Evolutionary conservation across 2,329 filamentous ascomycete species (phyloP).

Genomic region (Aspergillus sp.): DNA sequence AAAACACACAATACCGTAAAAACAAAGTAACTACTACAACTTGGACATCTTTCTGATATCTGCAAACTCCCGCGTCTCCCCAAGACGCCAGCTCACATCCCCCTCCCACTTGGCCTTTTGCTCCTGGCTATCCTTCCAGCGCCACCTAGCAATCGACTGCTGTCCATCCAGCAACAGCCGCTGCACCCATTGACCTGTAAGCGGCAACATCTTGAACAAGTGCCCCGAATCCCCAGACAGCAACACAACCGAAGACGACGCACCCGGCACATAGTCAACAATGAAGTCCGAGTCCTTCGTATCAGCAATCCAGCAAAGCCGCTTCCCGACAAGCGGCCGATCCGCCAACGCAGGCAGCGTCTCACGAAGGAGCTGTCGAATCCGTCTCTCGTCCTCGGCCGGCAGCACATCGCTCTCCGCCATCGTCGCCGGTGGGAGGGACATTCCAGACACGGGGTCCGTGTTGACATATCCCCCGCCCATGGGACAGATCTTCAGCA

Average conservation of each 20-base stretch:
- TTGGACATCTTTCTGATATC: constrained; percentile 14
- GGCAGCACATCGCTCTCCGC: constrained; percentile 43
- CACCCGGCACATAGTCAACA: constrained; percentile 50
- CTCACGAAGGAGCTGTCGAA: constrained; percentile 45
- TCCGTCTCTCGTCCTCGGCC: constrained; percentile 43
- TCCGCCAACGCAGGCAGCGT: constrained; percentile 47
- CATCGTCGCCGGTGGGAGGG: constrained; percentile 34
- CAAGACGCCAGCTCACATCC: constrained; percentile 43
- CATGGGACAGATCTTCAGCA: constrained; percentile 54
- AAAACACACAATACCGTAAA: too few species aligned
- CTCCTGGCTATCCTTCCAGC: constrained; percentile 40
- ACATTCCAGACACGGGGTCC: constrained; percentile 35
- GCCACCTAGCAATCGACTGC: constrained; percentile 43
- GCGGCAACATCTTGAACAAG: constrained; percentile 55
- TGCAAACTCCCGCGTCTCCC: constrained; percentile 23
- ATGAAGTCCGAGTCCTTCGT: constrained; percentile 53
- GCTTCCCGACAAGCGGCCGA: constrained; percentile 48
- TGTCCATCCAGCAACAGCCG: constrained; percentile 34
- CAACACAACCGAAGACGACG: constrained; percentile 41
- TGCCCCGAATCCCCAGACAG: constrained; percentile 54
- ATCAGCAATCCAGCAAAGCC: constrained; percentile 58
- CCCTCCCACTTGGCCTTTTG: constrained; percentile 33
- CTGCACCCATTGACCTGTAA: constrained; percentile 49
- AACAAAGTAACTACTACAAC: constrained; percentile 5
- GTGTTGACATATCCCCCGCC: constrained; percentile 50